Percentiles rank a stretch among this genome's conserved stretches.
Evolutionary conservation across 768 basidiomycete species (phyloP).

Genomic region (Lactarius deliciosus): DNA sequence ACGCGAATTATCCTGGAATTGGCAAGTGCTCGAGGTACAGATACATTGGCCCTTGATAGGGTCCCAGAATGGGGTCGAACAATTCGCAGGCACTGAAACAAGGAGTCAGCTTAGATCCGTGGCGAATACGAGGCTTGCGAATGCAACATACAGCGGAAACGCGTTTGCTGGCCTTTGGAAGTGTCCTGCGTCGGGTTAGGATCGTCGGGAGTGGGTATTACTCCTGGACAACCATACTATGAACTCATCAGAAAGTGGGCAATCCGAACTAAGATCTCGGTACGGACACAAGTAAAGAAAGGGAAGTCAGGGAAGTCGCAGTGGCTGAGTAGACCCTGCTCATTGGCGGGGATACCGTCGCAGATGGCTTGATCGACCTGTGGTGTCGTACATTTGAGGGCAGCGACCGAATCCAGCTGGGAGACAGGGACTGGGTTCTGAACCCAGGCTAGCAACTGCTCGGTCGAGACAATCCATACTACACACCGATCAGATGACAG

Average conservation of each 20-base stretch:
- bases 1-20: constrained; percentile 61
- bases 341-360: constrained; percentile 72
- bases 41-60: constrained; percentile 65
- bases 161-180: constrained; percentile 44
- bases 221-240: constrained; percentile 72
- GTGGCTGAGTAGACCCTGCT: constrained; percentile 56
- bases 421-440: constrained; percentile 63
- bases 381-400: constrained; percentile 66
- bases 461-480: constrained; percentile 75
- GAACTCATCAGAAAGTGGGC: background rate
- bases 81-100: constrained; percentile 59
- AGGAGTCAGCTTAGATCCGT: constrained; percentile 1
- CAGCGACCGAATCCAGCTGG: constrained; percentile 51
- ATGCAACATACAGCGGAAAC: constrained; percentile 53
- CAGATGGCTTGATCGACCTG: constrained; percentile 62
- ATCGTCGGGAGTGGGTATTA: constrained; percentile 52
- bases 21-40: constrained; percentile 56
- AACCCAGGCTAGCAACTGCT: constrained; percentile 74
- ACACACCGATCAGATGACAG: background rate
- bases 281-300: constrained; percentile 72
- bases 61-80: constrained; percentile 81
- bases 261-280: background rate
- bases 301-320: constrained; percentile 75
- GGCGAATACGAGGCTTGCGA: background rate
- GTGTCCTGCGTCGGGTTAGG: constrained; percentile 66